Conservation (phyloP, 2,329 filamentous ascomycete species). For the Endocalyx cinctus region DNA sequence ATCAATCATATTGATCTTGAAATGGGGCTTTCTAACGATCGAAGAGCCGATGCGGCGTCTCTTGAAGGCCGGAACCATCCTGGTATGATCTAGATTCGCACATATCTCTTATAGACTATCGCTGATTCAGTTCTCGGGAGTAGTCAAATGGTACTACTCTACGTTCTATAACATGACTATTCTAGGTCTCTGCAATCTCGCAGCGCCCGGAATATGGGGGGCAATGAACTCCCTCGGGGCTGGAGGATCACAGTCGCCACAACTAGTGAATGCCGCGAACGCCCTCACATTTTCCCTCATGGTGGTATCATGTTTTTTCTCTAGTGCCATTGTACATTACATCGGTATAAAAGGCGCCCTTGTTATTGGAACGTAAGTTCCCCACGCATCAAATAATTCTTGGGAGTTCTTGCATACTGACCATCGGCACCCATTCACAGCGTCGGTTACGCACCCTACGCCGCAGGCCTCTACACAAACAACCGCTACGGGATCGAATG, state of each 20-base stretch:
- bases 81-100: neutral
- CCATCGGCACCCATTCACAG: too few species aligned
- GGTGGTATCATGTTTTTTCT: slow-evolving; percentile 66
- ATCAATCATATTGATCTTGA: neutral
- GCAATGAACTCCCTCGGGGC: slow-evolving; percentile 71
- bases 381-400: too few species aligned
- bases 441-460: slow-evolving; percentile 66
- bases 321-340: slow-evolving; percentile 57
- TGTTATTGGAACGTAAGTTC: slow-evolving; percentile 60
- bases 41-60: neutral
- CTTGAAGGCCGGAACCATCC: slow-evolving; percentile 1
- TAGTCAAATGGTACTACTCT: slow-evolving; percentile 65
- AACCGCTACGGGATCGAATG: slow-evolving; percentile 66
- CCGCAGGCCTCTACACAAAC: slow-evolving; percentile 67
- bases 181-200: slow-evolving; percentile 65
- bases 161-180: slow-evolving; percentile 70
- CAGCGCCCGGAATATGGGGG: slow-evolving; percentile 67
- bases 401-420: too few species aligned
- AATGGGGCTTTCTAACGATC: slow-evolving; percentile 1
- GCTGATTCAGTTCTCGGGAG: neutral
- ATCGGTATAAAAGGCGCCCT: slow-evolving; percentile 68
- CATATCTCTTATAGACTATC: neutral
- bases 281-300: slow-evolving; percentile 68
- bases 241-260: slow-evolving; percentile 60
- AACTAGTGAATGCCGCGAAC: slow-evolving; percentile 67